Evolutionary conservation across 2,329 filamentous ascomycete species (phyloP).

Genomic region (Alternaria brassicae): DNA sequence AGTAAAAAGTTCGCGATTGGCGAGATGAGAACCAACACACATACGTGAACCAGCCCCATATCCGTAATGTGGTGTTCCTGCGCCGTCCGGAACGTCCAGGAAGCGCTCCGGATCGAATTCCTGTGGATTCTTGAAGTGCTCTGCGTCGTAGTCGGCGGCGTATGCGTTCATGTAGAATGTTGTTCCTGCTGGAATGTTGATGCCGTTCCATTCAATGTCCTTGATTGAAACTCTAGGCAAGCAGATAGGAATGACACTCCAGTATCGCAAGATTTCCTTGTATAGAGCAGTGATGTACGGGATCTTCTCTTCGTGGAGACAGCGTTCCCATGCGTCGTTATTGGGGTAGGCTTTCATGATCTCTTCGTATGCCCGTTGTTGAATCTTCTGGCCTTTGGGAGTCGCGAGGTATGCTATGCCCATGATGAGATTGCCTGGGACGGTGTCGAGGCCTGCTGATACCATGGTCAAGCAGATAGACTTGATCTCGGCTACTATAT

Average conservation of each 20-base stretch:
- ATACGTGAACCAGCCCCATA: conserved; percentile 57
- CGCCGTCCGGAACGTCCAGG: conserved; percentile 57
- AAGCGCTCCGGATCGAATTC: conserved; percentile 76
- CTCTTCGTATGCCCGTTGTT: conserved; percentile 71
- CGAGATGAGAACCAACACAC: conserved; percentile 58
- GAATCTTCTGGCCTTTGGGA: conserved; percentile 71
- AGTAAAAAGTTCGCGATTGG: conserved; percentile 52
- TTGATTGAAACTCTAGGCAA: conserved; percentile 75
- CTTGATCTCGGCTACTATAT: conserved; percentile 71
- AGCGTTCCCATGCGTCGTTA: conserved; percentile 77
- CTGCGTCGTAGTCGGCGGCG: conserved; percentile 74
- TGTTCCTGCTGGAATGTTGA: conserved; percentile 74
- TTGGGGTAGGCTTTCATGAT: conserved; percentile 76
- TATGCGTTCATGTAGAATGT: conserved; percentile 83
- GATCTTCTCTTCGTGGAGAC: conserved; percentile 75
- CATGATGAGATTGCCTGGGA: conserved; percentile 81
- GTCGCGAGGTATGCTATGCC: conserved; percentile 78
- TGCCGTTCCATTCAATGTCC: conserved; percentile 72
- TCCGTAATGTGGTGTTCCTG: conserved; percentile 58
- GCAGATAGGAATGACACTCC: conserved; percentile 80
- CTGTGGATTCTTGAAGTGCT: conserved; percentile 69
- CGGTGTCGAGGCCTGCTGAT: conserved; percentile 80
- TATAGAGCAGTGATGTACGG: conserved; percentile 79
- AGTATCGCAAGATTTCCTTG: conserved; percentile 80
- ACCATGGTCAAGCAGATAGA: conserved; percentile 85